Evolutionary conservation across 2,329 filamentous ascomycete genomes (phyloP).

Genomic region (Karstenula rhodostoma): DNA sequence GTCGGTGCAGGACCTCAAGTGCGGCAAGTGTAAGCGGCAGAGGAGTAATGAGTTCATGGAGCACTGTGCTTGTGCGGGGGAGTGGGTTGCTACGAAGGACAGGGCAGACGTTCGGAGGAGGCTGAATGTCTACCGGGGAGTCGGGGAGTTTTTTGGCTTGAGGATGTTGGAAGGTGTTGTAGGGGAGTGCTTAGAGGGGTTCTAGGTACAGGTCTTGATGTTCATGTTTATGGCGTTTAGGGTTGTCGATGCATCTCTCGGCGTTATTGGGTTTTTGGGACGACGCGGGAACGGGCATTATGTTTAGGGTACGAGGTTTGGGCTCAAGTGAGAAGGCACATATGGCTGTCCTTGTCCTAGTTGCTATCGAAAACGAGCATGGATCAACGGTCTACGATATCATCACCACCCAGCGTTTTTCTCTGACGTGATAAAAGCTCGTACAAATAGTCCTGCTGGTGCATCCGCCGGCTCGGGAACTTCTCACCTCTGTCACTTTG

Average conservation of each 20-base stretch:
- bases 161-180: conserved; percentile 82
- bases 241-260: neutral
- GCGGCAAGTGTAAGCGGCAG: conserved; percentile 71
- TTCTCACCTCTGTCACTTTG: no score
- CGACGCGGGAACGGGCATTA: no score
- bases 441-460: no score
- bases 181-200: conserved; percentile 64
- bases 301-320: no score
- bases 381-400: no score
- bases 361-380: no score
- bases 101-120: conserved; percentile 70
- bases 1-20: conserved; percentile 90
- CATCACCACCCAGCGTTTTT: no score
- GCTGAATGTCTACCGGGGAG: conserved; percentile 74
- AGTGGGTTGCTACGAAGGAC: conserved; percentile 78
- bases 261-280: neutral
- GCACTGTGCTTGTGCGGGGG: conserved; percentile 90
- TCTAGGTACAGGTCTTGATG: conserved; percentile 30
- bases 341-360: no score
- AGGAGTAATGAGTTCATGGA: conserved; percentile 94
- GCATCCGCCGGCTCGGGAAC: no score
- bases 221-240: neutral
- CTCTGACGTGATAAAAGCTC: no score
- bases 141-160: conserved; percentile 80
- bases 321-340: no score